phyloP scores from a whole-genome alignment of 192 early-diverging fungal genomes.

The Radiomyces spectabilis region DNA sequence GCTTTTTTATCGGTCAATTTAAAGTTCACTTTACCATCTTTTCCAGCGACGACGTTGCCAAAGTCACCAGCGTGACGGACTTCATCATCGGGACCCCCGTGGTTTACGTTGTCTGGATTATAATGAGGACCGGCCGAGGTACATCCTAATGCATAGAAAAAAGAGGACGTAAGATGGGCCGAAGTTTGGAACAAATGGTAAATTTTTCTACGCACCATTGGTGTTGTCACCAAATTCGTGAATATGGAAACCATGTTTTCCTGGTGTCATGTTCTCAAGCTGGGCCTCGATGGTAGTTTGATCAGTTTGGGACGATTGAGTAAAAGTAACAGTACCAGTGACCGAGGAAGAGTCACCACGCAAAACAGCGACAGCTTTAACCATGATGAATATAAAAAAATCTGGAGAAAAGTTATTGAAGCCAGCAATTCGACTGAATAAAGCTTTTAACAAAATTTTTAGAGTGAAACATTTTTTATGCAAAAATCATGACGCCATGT shows the following conservation, averaged over 20 bases:
- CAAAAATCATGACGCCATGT: too few relatives aligned
- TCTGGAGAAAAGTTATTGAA: too few relatives aligned
- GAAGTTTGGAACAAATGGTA: neutral
- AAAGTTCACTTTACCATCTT: slow-evolving; percentile 34
- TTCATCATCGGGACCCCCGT: slow-evolving; percentile 60
- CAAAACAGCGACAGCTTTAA: slow-evolving; percentile 69
- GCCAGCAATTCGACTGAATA: too few relatives aligned
- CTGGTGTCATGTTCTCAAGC: too few relatives aligned
- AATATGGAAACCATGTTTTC: slow-evolving; percentile 81
- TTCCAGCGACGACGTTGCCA: slow-evolving; percentile 53
- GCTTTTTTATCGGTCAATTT: slow-evolving; percentile 45
- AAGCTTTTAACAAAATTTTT: too few relatives aligned
- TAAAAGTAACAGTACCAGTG: slow-evolving; percentile 60
- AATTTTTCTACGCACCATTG: slow-evolving; percentile 38
- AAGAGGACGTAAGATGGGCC: neutral
- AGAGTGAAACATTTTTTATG: too few relatives aligned
- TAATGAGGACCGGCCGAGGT: slow-evolving; percentile 73
- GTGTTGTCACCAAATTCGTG: slow-evolving; percentile 72
- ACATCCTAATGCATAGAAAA: slow-evolving; percentile 37
- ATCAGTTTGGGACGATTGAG: too few relatives aligned
- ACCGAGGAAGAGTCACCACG: slow-evolving; percentile 47
- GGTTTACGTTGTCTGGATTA: slow-evolving; percentile 66
- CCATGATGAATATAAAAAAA: slow-evolving; percentile 40
- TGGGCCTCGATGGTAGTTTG: too few relatives aligned
- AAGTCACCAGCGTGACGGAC: slow-evolving; percentile 82